These are phyloP conservation scores for Pseudonitzschia multistriata DNA, from an alignment of 108 stramenopile species.

Conservation along the genomic window DNA sequence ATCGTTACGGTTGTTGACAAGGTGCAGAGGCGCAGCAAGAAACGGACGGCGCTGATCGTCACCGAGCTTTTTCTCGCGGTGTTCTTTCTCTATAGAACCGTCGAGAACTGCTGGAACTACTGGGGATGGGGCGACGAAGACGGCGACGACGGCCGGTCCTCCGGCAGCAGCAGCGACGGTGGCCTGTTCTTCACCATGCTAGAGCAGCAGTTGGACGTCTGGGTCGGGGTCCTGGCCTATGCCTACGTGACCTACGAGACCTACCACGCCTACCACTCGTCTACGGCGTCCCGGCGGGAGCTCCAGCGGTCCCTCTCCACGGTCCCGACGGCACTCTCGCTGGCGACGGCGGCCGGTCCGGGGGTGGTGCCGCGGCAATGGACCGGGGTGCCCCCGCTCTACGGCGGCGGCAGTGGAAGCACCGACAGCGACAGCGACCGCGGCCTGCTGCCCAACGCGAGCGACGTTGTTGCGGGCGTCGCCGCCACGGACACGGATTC, in stretches of 20 bases:
- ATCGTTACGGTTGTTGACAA: background rate
- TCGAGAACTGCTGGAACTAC: background rate
- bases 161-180: background rate
- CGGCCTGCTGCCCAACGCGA: too few species aligned
- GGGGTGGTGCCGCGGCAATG: too few species aligned
- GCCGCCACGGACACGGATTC: too few species aligned
- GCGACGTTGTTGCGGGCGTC: too few species aligned
- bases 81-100: background rate
- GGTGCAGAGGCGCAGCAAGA: background rate
- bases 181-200: background rate
- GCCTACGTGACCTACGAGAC: slow-evolving; percentile 3
- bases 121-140: background rate
- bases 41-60: background rate
- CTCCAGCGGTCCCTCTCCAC: slow-evolving; percentile 1
- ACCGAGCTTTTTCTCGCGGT: background rate
- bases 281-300: background rate
- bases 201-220: background rate
- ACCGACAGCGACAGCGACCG: background rate
- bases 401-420: background rate
- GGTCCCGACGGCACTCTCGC: too few species aligned
- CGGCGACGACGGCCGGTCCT: background rate
- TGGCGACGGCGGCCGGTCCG: too few species aligned
- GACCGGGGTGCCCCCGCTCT: background rate
- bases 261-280: background rate
- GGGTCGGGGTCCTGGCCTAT: background rate